phyloP scores from a whole-genome alignment of 352 stramenopile species.

The Halophytophthora polymorphica region DNA sequence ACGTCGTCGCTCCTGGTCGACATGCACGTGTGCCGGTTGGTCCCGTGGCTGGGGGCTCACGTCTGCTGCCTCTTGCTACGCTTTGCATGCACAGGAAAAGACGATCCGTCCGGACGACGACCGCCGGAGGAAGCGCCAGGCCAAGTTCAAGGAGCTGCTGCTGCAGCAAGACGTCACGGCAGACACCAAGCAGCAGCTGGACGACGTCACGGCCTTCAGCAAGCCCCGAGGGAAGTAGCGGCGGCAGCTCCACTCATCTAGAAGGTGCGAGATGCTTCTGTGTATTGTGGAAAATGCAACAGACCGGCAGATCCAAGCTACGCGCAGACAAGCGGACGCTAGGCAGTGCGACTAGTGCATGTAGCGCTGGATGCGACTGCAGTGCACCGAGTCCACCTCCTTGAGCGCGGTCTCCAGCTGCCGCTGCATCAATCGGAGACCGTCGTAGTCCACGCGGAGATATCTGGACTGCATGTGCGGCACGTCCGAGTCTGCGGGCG shows the following conservation, averaged over 20 bases:
- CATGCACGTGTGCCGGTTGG: background rate
- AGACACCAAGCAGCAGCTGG: conserved; percentile 70
- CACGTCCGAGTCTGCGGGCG: conserved; percentile 15
- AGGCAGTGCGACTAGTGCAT: conserved; percentile 34
- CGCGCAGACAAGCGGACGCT: too few species aligned
- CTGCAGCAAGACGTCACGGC: conserved; percentile 48
- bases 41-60: conserved; percentile 4
- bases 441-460: conserved; percentile 61
- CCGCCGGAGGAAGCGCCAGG: conserved; percentile 57
- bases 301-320: too few species aligned
- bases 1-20: conserved; percentile 20
- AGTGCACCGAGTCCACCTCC: conserved; percentile 66
- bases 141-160: conserved; percentile 76
- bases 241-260: too few species aligned
- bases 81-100: conserved; percentile 57
- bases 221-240: conserved; percentile 35
- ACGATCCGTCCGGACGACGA: conserved; percentile 63
- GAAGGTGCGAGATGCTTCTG: too few species aligned
- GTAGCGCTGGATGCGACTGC: conserved; percentile 73
- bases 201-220: conserved; percentile 74
- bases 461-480: conserved; percentile 35
- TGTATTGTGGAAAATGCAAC: too few species aligned
- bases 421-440: conserved; percentile 58
- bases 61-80: too few species aligned
- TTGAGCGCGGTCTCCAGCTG: conserved; percentile 66